Evolutionary conservation across 306 rosid genomes (phyloP).

Genomic region (Vigna angularis): DNA sequence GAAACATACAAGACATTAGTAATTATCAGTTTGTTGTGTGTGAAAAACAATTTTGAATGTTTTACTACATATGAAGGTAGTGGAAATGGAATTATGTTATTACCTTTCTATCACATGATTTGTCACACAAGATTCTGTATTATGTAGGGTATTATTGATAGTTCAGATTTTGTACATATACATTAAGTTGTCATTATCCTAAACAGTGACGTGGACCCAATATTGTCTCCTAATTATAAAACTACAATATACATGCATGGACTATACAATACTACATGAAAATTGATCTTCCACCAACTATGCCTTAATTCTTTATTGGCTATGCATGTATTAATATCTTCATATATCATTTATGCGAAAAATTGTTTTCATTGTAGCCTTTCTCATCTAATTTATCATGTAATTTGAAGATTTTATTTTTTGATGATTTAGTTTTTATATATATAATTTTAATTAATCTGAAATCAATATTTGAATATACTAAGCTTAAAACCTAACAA

Average conservation of each 20-base stretch:
- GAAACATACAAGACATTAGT: no score
- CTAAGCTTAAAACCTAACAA: no score
- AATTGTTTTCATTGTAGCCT: background rate
- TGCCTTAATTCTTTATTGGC: no score
- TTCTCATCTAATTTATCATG: background rate
- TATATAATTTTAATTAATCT: no score
- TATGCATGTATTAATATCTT: no score
- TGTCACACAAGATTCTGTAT: background rate
- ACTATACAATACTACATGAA: background rate
- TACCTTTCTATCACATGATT: background rate
- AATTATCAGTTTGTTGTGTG: no score
- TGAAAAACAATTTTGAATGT: no score
- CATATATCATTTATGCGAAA: background rate
- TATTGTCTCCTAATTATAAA: background rate
- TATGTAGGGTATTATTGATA: background rate
- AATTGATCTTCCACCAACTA: background rate
- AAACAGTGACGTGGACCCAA: slow-evolving; percentile 6
- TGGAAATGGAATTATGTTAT: background rate
- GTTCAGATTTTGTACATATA: slow-evolving; percentile 6
- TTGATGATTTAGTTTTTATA: no score
- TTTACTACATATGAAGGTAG: no score
- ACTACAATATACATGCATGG: background rate
- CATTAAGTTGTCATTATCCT: background rate
- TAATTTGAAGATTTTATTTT: background rate
- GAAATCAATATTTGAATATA: no score